Conservation (phyloP, 2,329 filamentous ascomycete species). For the Neonectria hederae region DNA sequence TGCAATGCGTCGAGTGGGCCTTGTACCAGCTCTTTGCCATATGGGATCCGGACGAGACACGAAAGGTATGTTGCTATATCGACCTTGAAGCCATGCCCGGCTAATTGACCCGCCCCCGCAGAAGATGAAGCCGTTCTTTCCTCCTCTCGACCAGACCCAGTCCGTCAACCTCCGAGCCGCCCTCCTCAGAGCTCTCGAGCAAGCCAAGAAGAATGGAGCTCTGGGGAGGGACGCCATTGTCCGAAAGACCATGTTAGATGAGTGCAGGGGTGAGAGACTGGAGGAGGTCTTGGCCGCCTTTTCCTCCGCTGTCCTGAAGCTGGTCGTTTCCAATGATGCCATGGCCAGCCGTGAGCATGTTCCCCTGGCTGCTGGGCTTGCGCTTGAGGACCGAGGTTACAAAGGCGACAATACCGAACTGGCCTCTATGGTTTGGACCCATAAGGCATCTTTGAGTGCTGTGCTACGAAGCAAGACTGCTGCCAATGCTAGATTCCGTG, state of each 20-base stretch:
- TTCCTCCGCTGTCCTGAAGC: slow-evolving; percentile 83
- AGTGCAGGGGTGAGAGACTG: slow-evolving; percentile 91
- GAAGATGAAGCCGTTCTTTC: slow-evolving; percentile 92
- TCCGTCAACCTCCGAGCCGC: slow-evolving; percentile 89
- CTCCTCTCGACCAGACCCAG: slow-evolving; percentile 87
- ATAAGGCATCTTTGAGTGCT: slow-evolving; percentile 72
- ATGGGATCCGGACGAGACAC: slow-evolving; percentile 81
- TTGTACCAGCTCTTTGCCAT: slow-evolving; percentile 87
- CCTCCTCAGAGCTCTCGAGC: slow-evolving; percentile 81
- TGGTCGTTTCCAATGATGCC: slow-evolving; percentile 60
- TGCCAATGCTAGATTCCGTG: slow-evolving; percentile 65
- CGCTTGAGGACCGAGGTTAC: slow-evolving; percentile 68
- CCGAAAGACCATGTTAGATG: slow-evolving; percentile 95
- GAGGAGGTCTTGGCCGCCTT: slow-evolving; percentile 87
- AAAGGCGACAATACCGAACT: slow-evolving; percentile 64
- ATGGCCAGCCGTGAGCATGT: slow-evolving; percentile 52
- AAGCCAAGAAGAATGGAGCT: slow-evolving; percentile 86
- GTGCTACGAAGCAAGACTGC: slow-evolving; percentile 68
- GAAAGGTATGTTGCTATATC: slow-evolving; percentile 63
- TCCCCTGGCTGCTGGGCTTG: slow-evolving; percentile 63
- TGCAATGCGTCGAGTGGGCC: slow-evolving; percentile 87
- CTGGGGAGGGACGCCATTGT: slow-evolving; percentile 82
- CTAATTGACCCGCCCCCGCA: slow-evolving; percentile 48
- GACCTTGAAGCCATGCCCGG: not conserved
- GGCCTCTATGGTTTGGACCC: slow-evolving; percentile 74